Evolutionary conservation across 768 basidiomycete species (phyloP), one percentile per base, ranked within the genome.

Genomic region (Leccinum obscurum): DNA sequence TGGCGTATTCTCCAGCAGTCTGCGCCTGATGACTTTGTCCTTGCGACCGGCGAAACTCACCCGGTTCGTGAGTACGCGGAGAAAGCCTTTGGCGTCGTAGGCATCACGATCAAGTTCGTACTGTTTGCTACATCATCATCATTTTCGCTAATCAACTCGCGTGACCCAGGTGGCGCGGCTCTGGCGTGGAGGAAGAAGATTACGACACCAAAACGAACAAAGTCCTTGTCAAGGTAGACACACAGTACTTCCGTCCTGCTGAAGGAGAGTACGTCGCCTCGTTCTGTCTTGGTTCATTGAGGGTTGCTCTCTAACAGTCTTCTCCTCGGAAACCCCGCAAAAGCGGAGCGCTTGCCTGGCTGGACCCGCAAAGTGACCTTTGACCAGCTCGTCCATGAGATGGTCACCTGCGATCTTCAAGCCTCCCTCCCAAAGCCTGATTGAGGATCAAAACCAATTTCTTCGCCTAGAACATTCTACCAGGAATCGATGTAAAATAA

Each of bases 41-140:
- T 97, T 51, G 94, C 95, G 0, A 97, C 94, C 1, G 94, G 94
- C 30, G 96, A 98, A 80, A 98, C 93, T 32, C 95, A 98, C 75
- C 86, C 86, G 41, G 95, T 98, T 28, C 87, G 92, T 58, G 94
- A 98, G 77, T 97, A 87, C 66, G 92, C 97, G 67, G 86, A 94
- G 71, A 93, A 92, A 75, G 74, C 96, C n/a, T 98, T 98, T 73
- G 77, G 66, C 3, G 76, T 82, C 53, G 81, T 93, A 30, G 88
- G 83, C 51, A 86, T 87, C 46, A 70, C 83, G 55, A 83, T 98
- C 70, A 76, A 78, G 88, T 90, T 67, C 46, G 82, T 72, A 1
- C 14, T 26, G 57, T 58, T 0, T 39, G 35, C 17, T 44, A 22
- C n/a, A 3, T 52, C 13, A 17, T 22, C 8, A 50, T 32, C 17